Base-by-base conservation (phyloP, 345 rosid species). In the Leavenworthia alabamica region DNA sequence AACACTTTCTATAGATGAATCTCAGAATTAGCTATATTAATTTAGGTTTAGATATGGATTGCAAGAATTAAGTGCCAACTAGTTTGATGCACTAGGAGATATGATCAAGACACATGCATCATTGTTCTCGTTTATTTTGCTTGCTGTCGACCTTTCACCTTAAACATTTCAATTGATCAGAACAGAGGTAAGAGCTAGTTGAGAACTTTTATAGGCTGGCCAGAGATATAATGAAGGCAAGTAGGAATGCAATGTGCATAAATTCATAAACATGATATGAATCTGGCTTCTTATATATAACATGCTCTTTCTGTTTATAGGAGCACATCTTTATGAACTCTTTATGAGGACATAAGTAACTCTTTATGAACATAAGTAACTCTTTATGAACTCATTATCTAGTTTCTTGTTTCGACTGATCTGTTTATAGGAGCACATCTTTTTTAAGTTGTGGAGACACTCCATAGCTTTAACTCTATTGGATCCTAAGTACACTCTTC, bases 41-140 rank as follows among this genome's bases (percentile, higher is more conserved):
- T 45, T 16, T 35, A 33, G 54, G 55, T 45, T 37, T 16, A 43
- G 37, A 54, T 54, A 23, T 43, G 45, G 54, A 54, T 65, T 36
- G 45, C 19, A 23, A 53, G 4, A 64, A 53, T 43, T 54, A 47
- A 46, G 50, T 64, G 31, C 64, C 64, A 67, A 49, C 64, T 67
- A 67, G 50, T 36, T n/a, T 47, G 56, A 35, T 54, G 49, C 45
- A 45, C 39, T 56, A 12, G 31, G 48, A 22, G 53, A 35, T 45
- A 28, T 40, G 23, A 49, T 58, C 49, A 47, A 46, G 71, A 47
- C 50, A 47, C 40, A n/a, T 66, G 40, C 48, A 28, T 27, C 71
- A 65, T 8, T 44, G 27, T 43, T 64, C 33, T 51, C 31, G 13
- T 12, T 8, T 52, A 14, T 6, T 39, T 51, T 48, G 56, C 47